These are phyloP conservation scores for Rhizophora mangle DNA, from an alignment of 345 rosid genomes.

Conservation along the genomic window DNA sequence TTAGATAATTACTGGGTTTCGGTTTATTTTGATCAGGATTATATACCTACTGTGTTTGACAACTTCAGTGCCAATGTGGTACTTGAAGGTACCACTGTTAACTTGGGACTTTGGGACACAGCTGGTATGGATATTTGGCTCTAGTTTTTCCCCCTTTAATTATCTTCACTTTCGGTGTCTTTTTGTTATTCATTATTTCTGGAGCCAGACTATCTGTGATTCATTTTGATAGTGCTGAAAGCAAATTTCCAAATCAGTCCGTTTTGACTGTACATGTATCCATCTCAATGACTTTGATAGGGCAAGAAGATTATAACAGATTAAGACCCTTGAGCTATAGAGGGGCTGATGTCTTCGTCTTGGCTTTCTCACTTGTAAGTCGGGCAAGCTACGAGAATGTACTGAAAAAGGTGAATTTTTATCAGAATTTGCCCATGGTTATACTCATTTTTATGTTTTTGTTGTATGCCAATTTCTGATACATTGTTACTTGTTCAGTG, in stretches of 20 bases:
- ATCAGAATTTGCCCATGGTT: background rate
- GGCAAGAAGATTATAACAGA: constrained; percentile 97
- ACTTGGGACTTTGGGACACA: constrained; percentile 96
- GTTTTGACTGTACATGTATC: background rate
- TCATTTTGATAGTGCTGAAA: background rate
- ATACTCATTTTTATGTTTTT: background rate
- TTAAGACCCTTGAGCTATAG: constrained; percentile 97
- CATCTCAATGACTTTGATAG: constrained; percentile 35
- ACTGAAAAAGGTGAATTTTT: constrained; percentile 63
- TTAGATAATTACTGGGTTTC: constrained; percentile 2
- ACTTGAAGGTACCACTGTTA: constrained; percentile 88
- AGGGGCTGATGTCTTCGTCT: constrained; percentile 93
- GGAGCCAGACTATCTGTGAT: background rate
- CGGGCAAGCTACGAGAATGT: constrained; percentile 95
- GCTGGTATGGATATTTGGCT: constrained; percentile 59
- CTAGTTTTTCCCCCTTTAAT: background rate
- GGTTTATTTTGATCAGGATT: constrained; percentile 57
- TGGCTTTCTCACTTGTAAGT: constrained; percentile 93
- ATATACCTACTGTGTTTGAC: constrained; percentile 93
- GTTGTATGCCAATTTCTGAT: constrained; percentile 21
- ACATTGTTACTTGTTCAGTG: constrained; percentile 54
- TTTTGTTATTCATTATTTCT: background rate
- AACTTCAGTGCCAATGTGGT: constrained; percentile 97
- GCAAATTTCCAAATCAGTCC: constrained; percentile 1
- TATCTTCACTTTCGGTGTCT: background rate